Percentiles rank a stretch among this genome's conserved stretches.
These are phyloP conservation scores for Mollisiaceae sp. DNA, from an alignment of 2,329 filamentous ascomycete species.

Conservation along the genomic window DNA sequence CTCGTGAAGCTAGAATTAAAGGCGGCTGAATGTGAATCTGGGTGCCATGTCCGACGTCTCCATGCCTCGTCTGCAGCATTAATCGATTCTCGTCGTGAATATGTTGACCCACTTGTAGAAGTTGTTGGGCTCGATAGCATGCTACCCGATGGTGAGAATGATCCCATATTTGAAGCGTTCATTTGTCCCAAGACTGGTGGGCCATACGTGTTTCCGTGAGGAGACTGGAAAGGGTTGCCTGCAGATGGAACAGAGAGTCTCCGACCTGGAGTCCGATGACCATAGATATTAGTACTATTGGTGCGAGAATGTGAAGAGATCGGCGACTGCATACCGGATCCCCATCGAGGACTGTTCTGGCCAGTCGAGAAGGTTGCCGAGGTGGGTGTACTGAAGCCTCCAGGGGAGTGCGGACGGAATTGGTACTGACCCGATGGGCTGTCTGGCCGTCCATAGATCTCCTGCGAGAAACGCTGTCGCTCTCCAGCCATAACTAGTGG, in stretches of 20 bases:
- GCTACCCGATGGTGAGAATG: conserved; percentile 62
- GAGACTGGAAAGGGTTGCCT: conserved; percentile 74
- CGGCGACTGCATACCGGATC: conserved; percentile 72
- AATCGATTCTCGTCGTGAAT: conserved; percentile 69
- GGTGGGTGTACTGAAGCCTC: conserved; percentile 78
- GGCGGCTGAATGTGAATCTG: conserved; percentile 63
- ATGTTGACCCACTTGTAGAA: conserved; percentile 58
- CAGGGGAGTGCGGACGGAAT: conserved; percentile 70
- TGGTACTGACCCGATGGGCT: conserved; percentile 65
- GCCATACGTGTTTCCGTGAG: conserved; percentile 60
- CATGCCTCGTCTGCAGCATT: conserved; percentile 74
- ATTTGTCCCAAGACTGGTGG: conserved; percentile 59
- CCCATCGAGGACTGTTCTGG: conserved; percentile 78
- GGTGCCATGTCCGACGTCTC: conserved; percentile 90
- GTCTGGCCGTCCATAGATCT: conserved; percentile 61
- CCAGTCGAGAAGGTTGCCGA: conserved; percentile 82
- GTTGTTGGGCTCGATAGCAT: conserved; percentile 71
- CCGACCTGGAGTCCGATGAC: conserved; percentile 69
- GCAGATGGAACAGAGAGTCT: conserved; percentile 83
- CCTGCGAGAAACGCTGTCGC: conserved; percentile 68
- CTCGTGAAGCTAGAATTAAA: conserved; percentile 59
- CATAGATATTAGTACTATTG: conserved; percentile 70
- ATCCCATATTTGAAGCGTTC: conserved; percentile 59
- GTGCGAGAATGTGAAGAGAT: conserved; percentile 70
- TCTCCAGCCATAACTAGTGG: conserved; percentile 82